A percentile compares a stretch with the other conserved stretches of the same genome.
Conservation (phyloP, 169 alveolate genomes). For the Eimeria necatrix region DNA sequence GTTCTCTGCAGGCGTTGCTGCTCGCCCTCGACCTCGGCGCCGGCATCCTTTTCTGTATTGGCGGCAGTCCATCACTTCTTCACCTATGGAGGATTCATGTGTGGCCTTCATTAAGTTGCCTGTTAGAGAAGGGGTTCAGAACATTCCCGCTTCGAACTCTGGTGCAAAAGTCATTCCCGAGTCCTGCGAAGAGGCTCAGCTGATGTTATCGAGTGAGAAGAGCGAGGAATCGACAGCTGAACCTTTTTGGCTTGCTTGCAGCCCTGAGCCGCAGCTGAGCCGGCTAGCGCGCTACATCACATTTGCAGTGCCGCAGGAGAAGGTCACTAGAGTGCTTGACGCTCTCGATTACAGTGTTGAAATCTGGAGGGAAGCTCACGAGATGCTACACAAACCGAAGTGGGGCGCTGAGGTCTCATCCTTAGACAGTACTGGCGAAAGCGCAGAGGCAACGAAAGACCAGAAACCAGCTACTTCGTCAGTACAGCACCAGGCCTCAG, state of each 20-base stretch:
- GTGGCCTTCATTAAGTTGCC: constrained; percentile 51
- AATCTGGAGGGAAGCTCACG: constrained; percentile 55
- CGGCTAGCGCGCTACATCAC: constrained; percentile 23
- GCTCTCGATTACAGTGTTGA: constrained; percentile 69
- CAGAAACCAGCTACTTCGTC: not conserved
- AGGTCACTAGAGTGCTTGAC: constrained; percentile 7
- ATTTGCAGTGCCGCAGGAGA: constrained; percentile 34
- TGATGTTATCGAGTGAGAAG: not conserved
- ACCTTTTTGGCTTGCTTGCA: constrained; percentile 42
- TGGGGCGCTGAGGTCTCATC: not conserved
- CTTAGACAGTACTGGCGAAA: not conserved
- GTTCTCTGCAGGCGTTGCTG: not conserved
- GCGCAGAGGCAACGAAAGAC: not conserved
- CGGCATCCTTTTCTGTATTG: constrained; percentile 34
- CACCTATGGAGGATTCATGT: constrained; percentile 30
- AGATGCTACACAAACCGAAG: not conserved
- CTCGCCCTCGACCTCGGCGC: not conserved
- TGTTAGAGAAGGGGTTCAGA: not conserved
- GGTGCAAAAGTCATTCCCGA: not conserved
- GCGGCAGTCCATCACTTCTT: constrained; percentile 33
- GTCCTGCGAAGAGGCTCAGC: constrained; percentile 65
- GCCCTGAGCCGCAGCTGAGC: constrained; percentile 62
- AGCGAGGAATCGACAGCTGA: not conserved
- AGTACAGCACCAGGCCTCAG: not conserved
- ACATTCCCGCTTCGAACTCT: not conserved